Base-by-base conservation (phyloP, 2,329 filamentous ascomycete species). In the Microdochium nivale region DNA sequence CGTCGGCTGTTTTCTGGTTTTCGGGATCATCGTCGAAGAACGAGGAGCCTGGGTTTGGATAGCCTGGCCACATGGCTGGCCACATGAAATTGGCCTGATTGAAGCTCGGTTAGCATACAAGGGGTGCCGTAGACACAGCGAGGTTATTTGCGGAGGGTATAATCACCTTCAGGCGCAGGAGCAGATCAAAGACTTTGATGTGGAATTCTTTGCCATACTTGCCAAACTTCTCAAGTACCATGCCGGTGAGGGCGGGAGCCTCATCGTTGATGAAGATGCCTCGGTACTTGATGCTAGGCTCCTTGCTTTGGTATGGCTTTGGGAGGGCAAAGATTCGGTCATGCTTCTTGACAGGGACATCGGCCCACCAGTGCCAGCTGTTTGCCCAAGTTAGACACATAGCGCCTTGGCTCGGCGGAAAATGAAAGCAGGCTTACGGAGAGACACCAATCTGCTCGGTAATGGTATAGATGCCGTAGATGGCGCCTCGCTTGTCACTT, bases 241-340 rank as follows among this genome's bases (percentile, higher is more conserved):
- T 58, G 49, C 58, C 59, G 3, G 58, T 71, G 49, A 86, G 65
- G 0, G 77, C 78, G 0, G 80, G 81, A 10, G 78, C 77, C 55
- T 84, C 80, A 51, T 84, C 80, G 58, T 84, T 84, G 66, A 84
- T 74, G 65, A 84, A 84, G 53, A 84, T 73, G 13, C 80, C 81
- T 11, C 81, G 73, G 59, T 81, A 83, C 54, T 77, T 79, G 53
- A 84, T 74, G 3, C 74, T 76, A 1, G 81, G 80, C 2, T 78
- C 70, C 10, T 72, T 73, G 50, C 79, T 76, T 1, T 69, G 59
- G 14, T 75, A 77, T 1, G 66, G 70, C 3, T 66, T 70, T 30
- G 70, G 64, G 4, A 76, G 59, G 8, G 79, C 76, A 54, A 75
- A 80, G 47, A 84, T 74, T 3, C 67, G 65, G 3, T 66, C 55